A percentile compares a stretch with the other conserved stretches of the same genome.
Evolutionary conservation across 2,329 filamentous ascomycete species (phyloP).

Genomic region (Incumbomyces lentus): DNA sequence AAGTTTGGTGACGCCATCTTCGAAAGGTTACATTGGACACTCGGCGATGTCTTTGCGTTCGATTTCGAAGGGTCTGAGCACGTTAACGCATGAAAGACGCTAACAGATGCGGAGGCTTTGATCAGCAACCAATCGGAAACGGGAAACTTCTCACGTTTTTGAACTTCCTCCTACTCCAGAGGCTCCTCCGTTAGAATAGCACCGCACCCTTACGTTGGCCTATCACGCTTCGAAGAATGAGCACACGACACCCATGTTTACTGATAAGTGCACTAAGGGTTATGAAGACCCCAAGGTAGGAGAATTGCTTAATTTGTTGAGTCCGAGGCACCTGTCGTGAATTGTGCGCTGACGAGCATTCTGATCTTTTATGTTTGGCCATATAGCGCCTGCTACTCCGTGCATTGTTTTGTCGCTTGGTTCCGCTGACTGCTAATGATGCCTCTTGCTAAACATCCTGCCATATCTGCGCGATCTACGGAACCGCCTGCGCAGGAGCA

Average conservation of each 20-base stretch:
- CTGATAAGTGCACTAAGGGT: slow-evolving; percentile 1
- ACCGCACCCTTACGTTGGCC: not conserved
- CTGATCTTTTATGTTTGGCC: not conserved
- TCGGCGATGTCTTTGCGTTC: too few species aligned
- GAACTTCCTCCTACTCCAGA: not conserved
- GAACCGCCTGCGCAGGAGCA: slow-evolving; percentile 63
- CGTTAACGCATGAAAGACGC: too few species aligned
- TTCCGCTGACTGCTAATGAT: slow-evolving; percentile 33
- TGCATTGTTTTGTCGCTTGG: not conserved
- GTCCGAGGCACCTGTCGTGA: too few species aligned
- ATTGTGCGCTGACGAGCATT: not conserved
- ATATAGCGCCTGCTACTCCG: not conserved
- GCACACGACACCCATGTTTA: slow-evolving; percentile 6
- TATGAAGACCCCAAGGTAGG: not conserved
- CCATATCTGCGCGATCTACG: slow-evolving; percentile 68
- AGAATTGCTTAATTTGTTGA: not conserved
- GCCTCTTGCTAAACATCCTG: slow-evolving; percentile 57
- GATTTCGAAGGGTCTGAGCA: too few species aligned
- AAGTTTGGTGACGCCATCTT: too few species aligned
- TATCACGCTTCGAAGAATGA: not conserved
- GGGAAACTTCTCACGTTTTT: slow-evolving; percentile 1
- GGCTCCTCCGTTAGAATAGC: not conserved
- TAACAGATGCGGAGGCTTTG: too few species aligned
- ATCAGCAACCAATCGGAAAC: not conserved
- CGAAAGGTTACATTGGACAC: too few species aligned